phyloP scores from a whole-genome alignment of 495 filamentous ascomycete species.

The Neurospora sublineolata region DNA sequence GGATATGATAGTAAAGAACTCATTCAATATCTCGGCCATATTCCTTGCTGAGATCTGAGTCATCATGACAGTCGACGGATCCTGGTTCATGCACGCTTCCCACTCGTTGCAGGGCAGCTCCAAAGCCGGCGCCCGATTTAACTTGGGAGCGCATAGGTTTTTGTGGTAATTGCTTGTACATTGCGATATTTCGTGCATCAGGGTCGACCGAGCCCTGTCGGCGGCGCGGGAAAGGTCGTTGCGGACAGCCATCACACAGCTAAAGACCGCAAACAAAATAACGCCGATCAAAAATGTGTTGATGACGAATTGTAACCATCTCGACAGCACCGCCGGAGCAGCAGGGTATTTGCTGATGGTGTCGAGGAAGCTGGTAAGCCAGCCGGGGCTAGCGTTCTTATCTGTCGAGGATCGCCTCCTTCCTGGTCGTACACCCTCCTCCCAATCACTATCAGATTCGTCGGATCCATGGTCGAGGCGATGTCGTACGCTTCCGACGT shows the following conservation, averaged over 20 bases:
- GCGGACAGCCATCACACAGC: slow-evolving; percentile 57
- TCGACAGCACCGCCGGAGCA: slow-evolving; percentile 76
- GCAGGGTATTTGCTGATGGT: slow-evolving; percentile 68
- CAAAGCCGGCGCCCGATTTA: slow-evolving; percentile 57
- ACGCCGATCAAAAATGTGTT: slow-evolving; percentile 61
- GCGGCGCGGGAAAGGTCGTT: slow-evolving; percentile 64
- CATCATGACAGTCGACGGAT: slow-evolving; percentile 28
- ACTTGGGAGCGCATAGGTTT: slow-evolving; percentile 55
- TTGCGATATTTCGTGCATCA: slow-evolving; percentile 58
- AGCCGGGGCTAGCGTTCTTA: slow-evolving; percentile 11
- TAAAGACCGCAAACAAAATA: slow-evolving; percentile 59
- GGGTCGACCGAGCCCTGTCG: slow-evolving; percentile 47
- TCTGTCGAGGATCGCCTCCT: slow-evolving; percentile 22
- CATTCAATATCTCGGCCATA: slow-evolving; percentile 36
- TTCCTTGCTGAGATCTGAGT: slow-evolving; percentile 31
- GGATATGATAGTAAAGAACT: slow-evolving; percentile 33
- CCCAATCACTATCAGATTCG: slow-evolving; percentile 41
- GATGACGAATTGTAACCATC: slow-evolving; percentile 70
- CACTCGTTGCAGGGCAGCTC: slow-evolving; percentile 62
- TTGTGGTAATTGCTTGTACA: slow-evolving; percentile 59
- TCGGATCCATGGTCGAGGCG: slow-evolving; percentile 40
- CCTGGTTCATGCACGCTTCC: slow-evolving; percentile 72
- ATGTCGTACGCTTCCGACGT: slow-evolving; percentile 31
- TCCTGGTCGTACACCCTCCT: slow-evolving; percentile 6
- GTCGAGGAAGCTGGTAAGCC: slow-evolving; percentile 48